A percentile compares a stretch with the other conserved stretches of the same genome.
These are phyloP conservation scores for Ceratocystis lukuohia DNA, from an alignment of 2,329 filamentous ascomycete species.

Conservation along the genomic window DNA sequence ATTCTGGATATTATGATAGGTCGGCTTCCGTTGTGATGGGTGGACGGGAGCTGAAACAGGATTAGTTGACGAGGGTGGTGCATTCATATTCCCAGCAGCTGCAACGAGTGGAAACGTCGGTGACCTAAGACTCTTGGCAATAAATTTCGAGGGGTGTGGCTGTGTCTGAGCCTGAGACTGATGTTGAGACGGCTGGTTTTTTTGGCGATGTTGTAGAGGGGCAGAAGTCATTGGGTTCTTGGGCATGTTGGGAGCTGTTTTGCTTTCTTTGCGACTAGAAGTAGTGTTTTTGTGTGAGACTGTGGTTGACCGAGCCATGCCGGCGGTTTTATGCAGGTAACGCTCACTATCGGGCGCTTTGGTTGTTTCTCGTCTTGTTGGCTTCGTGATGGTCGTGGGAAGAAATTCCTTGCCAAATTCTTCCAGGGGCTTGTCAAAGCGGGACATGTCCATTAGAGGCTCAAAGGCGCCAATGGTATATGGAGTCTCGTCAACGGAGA, in stretches of 20 bases:
- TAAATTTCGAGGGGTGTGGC: slow-evolving; percentile 1
- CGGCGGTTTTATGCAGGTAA: background rate
- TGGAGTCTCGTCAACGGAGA: slow-evolving; percentile 37
- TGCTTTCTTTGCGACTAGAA: slow-evolving; percentile 16
- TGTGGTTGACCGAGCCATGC: slow-evolving; percentile 8
- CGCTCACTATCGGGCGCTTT: slow-evolving; percentile 13
- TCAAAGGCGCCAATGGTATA: slow-evolving; percentile 56
- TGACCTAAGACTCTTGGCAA: background rate
- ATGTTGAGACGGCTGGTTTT: background rate
- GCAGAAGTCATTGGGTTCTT: background rate
- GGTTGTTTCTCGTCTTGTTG: slow-evolving; percentile 10
- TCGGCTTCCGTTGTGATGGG: slow-evolving; percentile 5
- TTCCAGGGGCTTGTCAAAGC: slow-evolving; percentile 41
- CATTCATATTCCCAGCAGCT: slow-evolving; percentile 12
- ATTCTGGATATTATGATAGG: slow-evolving; percentile 5
- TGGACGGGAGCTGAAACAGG: background rate
- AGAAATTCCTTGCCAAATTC: slow-evolving; percentile 36
- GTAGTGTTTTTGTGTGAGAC: slow-evolving; percentile 11
- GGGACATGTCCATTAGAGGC: slow-evolving; percentile 50
- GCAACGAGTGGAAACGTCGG: slow-evolving; percentile 13
- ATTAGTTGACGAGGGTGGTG: background rate
- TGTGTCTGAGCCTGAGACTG: slow-evolving; percentile 5
- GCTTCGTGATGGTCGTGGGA: slow-evolving; percentile 15
- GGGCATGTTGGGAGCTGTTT: background rate
- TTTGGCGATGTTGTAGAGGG: slow-evolving; percentile 2